Conservation (phyloP, 805 yeast genomes). For the Grigorovia jiainica region DNA sequence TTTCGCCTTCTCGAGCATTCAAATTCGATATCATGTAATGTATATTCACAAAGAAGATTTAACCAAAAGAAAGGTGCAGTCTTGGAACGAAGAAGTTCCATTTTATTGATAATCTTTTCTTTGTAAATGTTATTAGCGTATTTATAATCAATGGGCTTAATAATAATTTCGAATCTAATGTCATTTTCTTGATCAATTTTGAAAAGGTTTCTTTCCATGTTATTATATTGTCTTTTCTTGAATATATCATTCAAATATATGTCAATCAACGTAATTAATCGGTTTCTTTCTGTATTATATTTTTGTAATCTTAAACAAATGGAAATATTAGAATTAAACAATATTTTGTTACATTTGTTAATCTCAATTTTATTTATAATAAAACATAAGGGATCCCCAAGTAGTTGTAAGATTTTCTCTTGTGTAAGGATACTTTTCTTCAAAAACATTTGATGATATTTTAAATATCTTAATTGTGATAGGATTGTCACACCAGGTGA, state of each 20-base stretch:
- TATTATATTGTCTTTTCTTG: too few relatives aligned
- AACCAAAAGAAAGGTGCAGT: conserved; percentile 32
- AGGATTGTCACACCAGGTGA: conserved; percentile 62
- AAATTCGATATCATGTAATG: conserved; percentile 6
- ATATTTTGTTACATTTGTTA: conserved; percentile 11
- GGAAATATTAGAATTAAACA: conserved; percentile 3
- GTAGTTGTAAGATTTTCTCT: conserved; percentile 5
- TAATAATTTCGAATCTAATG: conserved; percentile 18
- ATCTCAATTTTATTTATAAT: conserved; percentile 12
- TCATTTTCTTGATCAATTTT: conserved; percentile 7
- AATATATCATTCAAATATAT: conserved; percentile 1
- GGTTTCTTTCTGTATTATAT: conserved; percentile 5
- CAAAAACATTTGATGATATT: conserved; percentile 39
- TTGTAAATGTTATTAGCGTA: background rate
- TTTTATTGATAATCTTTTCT: background rate
- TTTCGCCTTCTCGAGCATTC: conserved; percentile 8
- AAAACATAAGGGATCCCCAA: conserved; percentile 7
- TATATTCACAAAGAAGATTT: conserved; percentile 36
- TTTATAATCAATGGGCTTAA: conserved; percentile 4
- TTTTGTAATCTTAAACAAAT: conserved; percentile 15
- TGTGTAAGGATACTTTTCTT: conserved; percentile 9
- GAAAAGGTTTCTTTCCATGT: background rate
- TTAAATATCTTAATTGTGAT: conserved; percentile 60
- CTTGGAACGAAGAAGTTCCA: background rate
- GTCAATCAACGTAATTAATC: background rate